These are phyloP conservation scores for Eremomyces bilateralis DNA, from an alignment of 495 filamentous ascomycete species.

Conservation along the genomic window DNA sequence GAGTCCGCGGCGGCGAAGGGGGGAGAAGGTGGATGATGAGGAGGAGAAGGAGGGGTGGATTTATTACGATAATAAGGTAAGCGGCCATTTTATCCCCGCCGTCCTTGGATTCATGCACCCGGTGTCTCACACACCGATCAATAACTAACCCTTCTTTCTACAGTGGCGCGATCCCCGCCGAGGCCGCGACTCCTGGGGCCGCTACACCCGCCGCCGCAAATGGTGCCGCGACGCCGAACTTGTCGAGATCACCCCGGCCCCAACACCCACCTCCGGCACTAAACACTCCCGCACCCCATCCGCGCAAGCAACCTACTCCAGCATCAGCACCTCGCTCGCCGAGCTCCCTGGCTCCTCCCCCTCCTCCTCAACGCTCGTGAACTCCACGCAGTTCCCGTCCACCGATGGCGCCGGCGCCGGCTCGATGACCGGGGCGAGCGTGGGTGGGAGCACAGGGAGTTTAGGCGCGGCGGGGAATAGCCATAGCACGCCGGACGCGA, in stretches of 20 bases:
- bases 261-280: conserved; percentile 21
- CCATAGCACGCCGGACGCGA: conserved; percentile 15
- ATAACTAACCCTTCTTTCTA: conserved; percentile 5
- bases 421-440: background rate
- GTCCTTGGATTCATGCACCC: background rate
- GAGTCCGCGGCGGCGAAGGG: too few relatives aligned
- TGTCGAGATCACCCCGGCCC: conserved; percentile 40
- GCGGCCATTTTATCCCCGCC: background rate
- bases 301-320: too few relatives aligned
- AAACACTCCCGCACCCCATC: background rate
- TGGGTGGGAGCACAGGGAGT: conserved; percentile 6
- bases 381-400: background rate
- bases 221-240: conserved; percentile 95
- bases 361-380: too few relatives aligned
- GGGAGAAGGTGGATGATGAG: conserved; percentile 22
- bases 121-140: conserved; percentile 3
- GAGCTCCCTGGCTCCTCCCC: too few relatives aligned
- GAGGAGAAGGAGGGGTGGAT: conserved; percentile 51
- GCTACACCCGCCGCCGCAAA: conserved; percentile 82
- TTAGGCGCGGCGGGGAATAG: conserved; percentile 10
- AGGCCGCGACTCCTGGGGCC: conserved; percentile 79
- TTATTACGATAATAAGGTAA: conserved; percentile 93
- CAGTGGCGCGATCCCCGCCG: conserved; percentile 86
- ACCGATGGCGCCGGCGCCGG: background rate
- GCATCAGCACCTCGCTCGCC: too few relatives aligned